Percentiles rank a stretch among this genome's conserved stretches.
These are phyloP conservation scores for Didymella arachidicola DNA, from an alignment of 2,329 filamentous ascomycete genomes.

Conservation along the genomic window DNA sequence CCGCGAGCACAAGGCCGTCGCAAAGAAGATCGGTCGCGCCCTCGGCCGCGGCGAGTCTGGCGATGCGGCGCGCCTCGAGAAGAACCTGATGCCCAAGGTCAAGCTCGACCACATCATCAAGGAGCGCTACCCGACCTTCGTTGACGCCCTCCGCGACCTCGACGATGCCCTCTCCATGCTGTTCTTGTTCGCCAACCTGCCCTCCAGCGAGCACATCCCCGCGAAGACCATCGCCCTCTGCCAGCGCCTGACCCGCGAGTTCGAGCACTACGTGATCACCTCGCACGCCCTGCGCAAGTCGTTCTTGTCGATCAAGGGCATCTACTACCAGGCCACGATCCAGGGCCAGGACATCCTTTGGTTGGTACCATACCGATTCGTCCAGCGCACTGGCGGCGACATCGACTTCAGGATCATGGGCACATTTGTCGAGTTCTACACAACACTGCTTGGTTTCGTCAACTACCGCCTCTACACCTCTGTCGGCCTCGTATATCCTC, in stretches of 20 bases:
- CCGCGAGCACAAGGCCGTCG: slow-evolving; percentile 93
- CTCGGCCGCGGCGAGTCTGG: slow-evolving; percentile 89
- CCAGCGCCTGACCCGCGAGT: slow-evolving; percentile 91
- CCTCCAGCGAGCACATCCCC: slow-evolving; percentile 86
- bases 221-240: slow-evolving; percentile 95
- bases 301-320: slow-evolving; percentile 98
- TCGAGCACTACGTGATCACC: slow-evolving; percentile 95
- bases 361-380: slow-evolving; percentile 98
- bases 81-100: slow-evolving; percentile 87
- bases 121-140: slow-evolving; percentile 96
- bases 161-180: slow-evolving; percentile 97
- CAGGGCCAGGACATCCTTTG: slow-evolving; percentile 96
- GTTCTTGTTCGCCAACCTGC: slow-evolving; percentile 96
- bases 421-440: slow-evolving; percentile 99
- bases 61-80: slow-evolving; percentile 88
- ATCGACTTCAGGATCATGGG: slow-evolving; percentile 99
- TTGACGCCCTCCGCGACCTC: slow-evolving; percentile 90
- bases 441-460: slow-evolving; percentile 91
- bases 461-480: slow-evolving; percentile 95
- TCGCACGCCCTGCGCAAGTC: slow-evolving; percentile 93
- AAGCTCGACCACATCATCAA: slow-evolving; percentile 96
- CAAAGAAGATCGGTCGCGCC: slow-evolving; percentile 96
- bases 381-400: slow-evolving; percentile 90
- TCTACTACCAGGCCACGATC: slow-evolving; percentile 98
- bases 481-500: slow-evolving; percentile 90